Conservation (phyloP, 208 protist species). For the Phytomonas serpens region DNA sequence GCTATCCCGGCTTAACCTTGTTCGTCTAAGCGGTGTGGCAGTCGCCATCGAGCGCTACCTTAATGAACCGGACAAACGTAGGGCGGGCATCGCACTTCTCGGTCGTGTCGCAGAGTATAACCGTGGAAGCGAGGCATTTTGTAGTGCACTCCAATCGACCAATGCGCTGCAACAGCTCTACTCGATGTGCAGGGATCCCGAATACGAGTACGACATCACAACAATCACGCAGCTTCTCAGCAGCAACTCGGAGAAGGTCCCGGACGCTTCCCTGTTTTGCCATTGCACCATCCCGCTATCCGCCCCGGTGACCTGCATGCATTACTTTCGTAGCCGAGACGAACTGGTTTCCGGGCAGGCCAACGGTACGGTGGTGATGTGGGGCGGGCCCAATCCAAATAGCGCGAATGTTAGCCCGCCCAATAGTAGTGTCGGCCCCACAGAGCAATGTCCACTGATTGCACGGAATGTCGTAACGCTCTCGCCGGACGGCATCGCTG, state of each 20-base stretch:
- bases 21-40: constrained; percentile 41
- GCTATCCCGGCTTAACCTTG: constrained; percentile 43
- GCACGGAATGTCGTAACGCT: constrained; percentile 21
- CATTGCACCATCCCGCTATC: neutral
- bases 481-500: constrained; percentile 28
- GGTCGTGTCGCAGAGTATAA: constrained; percentile 43
- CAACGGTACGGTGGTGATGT: constrained; percentile 56
- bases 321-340: constrained; percentile 62
- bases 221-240: constrained; percentile 39
- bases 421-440: neutral
- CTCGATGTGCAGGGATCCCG: constrained; percentile 19
- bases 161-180: constrained; percentile 31
- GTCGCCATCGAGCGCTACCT: constrained; percentile 49
- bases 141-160: constrained; percentile 22
- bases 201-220: constrained; percentile 60
- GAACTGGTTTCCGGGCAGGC: constrained; percentile 60
- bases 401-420: constrained; percentile 14
- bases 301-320: constrained; percentile 44
- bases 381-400: constrained; percentile 37
- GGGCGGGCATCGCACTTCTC: constrained; percentile 38
- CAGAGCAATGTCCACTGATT: neutral
- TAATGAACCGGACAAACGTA: constrained; percentile 22
- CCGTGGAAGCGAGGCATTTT: constrained; percentile 29
- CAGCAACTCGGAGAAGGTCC: neutral
- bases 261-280: neutral